Percentiles rank a stretch among this genome's conserved stretches.
Evolutionary conservation across 208 protist species (phyloP).

Genomic region (Polymyxa betae): DNA sequence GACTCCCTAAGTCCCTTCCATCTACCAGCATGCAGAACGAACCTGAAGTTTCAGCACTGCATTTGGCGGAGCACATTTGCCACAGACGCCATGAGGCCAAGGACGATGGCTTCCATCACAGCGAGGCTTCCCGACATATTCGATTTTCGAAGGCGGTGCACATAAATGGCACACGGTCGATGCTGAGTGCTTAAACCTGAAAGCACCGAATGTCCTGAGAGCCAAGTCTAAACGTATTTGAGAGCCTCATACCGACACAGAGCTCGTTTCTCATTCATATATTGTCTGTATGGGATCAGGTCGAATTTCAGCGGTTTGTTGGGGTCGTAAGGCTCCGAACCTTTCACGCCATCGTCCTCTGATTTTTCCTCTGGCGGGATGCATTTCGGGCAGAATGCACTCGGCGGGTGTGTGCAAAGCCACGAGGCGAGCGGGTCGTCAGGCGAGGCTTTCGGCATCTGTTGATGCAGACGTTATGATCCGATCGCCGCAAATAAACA

Average conservation of each 20-base stretch:
- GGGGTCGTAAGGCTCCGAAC: neutral
- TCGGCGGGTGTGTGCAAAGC: slow-evolving; percentile 30
- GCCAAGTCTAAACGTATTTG: neutral
- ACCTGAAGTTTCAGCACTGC: slow-evolving; percentile 1
- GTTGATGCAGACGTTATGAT: neutral
- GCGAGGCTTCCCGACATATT: neutral
- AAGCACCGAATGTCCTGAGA: neutral
- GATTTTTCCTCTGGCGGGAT: neutral
- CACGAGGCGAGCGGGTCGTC: slow-evolving; percentile 28
- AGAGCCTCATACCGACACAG: neutral
- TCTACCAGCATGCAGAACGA: neutral
- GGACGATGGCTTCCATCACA: slow-evolving; percentile 40
- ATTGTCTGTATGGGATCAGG: slow-evolving; percentile 24
- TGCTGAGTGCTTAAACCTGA: slow-evolving; percentile 8
- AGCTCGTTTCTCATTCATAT: slow-evolving; percentile 2
- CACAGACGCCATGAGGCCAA: slow-evolving; percentile 48
- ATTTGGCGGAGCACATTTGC: slow-evolving; percentile 40
- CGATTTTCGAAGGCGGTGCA: neutral
- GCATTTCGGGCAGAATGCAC: slow-evolving; percentile 41
- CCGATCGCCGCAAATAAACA: neutral
- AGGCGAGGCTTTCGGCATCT: neutral
- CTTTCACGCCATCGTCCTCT: too few relatives aligned
- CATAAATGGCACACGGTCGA: slow-evolving; percentile 7
- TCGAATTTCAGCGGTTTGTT: slow-evolving; percentile 12
- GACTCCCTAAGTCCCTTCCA: neutral